Base-by-base conservation (phyloP, 306 rosid species). In the Alnus glutinosa region DNA sequence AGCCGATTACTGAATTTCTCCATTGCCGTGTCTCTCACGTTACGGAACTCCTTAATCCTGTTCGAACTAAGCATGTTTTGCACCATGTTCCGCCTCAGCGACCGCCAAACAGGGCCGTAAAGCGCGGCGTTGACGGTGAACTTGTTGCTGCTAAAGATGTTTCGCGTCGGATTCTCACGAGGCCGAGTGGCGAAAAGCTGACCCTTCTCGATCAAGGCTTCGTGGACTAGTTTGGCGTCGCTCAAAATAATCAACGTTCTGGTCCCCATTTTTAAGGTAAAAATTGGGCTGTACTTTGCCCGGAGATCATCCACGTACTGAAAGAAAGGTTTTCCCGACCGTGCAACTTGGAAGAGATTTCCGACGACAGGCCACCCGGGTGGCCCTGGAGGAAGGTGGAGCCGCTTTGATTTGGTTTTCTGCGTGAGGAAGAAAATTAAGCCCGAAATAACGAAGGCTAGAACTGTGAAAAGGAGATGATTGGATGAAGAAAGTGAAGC, bases 291-390 rank as follows among this genome's bases (percentile, higher is more conserved):
- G 32, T 90, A 96, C 54, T 64, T 82, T 14, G 8, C 51, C 42
- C 86, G 80, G 10, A 86, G 58, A 0, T 80, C 94, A 0, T 85
- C 80, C 0, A 72, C 80, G 57, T 93, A 96, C 4, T 89, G 89
- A 14, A 87, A 87, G 89, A 96, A 96, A 0, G 88, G 89, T 32
- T 88, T 91, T 0, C 96, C 97, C 0, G 98, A 88, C 49, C 87
- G 83, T 1, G 94, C 91, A 1, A 91, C 84, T 69, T 94, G 98
- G 77, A 92, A 90, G 30, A 94, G 97, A 83, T 94, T 94, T 1
- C 98, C 98, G 3, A 92, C 97, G 19, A 94, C 44, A 4, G 98
- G 98, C 98, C 98, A 94, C 0, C 97, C 98, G 0, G 92, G 95
- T 12, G 98, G 98, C 0, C 97, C 95, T 1, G 97, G 97, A 0